Base-by-base conservation (phyloP, 305 asterid genomes). In the Caryopteris hybrid region DNA sequence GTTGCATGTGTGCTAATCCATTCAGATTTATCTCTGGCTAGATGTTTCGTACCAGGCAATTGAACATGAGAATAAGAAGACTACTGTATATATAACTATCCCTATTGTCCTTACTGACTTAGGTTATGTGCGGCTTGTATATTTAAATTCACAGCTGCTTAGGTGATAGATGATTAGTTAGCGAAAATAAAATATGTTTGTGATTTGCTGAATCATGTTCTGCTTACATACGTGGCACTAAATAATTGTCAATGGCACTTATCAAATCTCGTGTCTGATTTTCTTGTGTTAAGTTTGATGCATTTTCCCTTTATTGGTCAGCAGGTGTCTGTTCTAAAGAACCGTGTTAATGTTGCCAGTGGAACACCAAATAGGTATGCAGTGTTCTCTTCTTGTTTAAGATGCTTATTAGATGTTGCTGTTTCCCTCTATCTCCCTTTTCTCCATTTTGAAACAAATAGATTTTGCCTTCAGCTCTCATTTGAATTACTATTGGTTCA, bases 291-390 rank as follows among this genome's bases (percentile, higher is more conserved):
- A 72, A 38, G 60, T 61, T 27, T 74, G 34, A 25, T 53, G 48
- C 69, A 53, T 47, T 10, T 47, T 64, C 59, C 76, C 52, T 29
- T 68, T 61, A 12, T 69, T 18, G 21, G 48, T 46, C 68, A 31
- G 23, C 86, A 93, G 99, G 91, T 78, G 53, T 68, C 87, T 54
- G 52, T 84, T 54, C 78, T 93, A 48, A 85, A 84, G 88, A 83
- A 79, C 39, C 96, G 89, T 29, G 88, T 90, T 38, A 90, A 93
- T 82, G 82, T 93, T 78, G 96, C 97, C 58, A 77, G 96, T 78
- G 99, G 99, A 70, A 90, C 99, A 0, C 97, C 97, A 34, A 93
- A 81, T 87, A 90, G 98, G 98, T 92, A 53, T 47, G 71, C 52
- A 36, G 61, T 52, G 68, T 46, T 21, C 33, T 48, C 8, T 52